phyloP scores from a whole-genome alignment of 2,329 filamentous ascomycete genomes.

The Alternaria triticina region DNA sequence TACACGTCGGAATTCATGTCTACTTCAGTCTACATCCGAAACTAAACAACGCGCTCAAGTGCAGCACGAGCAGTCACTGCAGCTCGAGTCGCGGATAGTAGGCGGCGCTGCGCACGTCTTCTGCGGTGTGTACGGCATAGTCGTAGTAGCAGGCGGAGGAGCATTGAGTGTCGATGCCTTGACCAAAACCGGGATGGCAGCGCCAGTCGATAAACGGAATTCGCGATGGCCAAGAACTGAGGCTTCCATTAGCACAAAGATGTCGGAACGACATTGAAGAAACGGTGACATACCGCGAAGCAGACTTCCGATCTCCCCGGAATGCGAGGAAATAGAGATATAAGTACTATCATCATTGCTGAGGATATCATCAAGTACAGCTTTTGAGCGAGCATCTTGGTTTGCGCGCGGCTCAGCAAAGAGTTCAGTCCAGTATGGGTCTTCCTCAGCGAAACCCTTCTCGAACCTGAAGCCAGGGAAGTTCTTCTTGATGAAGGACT shows the following conservation, averaged over 20 bases:
- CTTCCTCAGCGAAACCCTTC: slow-evolving; percentile 65
- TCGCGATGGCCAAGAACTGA: slow-evolving; percentile 64
- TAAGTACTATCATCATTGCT: slow-evolving; percentile 54
- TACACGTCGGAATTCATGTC: accelerated
- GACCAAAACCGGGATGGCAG: slow-evolving; percentile 71
- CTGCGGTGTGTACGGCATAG: slow-evolving; percentile 29
- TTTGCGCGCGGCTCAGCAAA: slow-evolving; percentile 58
- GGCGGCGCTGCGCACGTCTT: slow-evolving; percentile 40
- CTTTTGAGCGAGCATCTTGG: slow-evolving; percentile 56
- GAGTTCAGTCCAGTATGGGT: slow-evolving; percentile 59
- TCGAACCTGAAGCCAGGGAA: slow-evolving; percentile 66
- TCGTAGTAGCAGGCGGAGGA: slow-evolving; percentile 38
- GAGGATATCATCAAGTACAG: slow-evolving; percentile 62
- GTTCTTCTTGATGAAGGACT: slow-evolving; percentile 58
- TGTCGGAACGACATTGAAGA: neutral
- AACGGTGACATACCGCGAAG: slow-evolving; percentile 43
- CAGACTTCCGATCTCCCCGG: slow-evolving; percentile 63
- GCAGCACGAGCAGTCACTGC: slow-evolving; percentile 48
- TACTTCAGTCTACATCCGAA: neutral
- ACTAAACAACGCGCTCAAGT: neutral
- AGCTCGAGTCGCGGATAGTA: slow-evolving; percentile 36
- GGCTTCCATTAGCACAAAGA: neutral
- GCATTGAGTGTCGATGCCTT: slow-evolving; percentile 59
- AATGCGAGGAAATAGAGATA: slow-evolving; percentile 65
- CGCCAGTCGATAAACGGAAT: slow-evolving; percentile 70